These are phyloP conservation scores for Colletotrichum sp. DNA, from an alignment of 2,329 filamentous ascomycete genomes.

Conservation along the genomic window DNA sequence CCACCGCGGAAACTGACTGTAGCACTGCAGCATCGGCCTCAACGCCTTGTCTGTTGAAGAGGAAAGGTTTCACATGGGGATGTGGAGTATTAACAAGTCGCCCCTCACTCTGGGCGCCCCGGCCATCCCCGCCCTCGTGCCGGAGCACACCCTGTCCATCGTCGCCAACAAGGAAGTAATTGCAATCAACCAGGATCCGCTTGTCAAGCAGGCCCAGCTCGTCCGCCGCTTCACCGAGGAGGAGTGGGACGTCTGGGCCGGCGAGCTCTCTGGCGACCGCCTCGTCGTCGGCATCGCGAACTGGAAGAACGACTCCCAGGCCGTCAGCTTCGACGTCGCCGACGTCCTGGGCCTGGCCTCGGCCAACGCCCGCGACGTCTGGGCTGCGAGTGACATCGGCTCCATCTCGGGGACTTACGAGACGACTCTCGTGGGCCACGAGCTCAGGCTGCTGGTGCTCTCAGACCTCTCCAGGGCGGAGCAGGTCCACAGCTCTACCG, in stretches of 20 bases:
- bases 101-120: constrained; percentile 52
- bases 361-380: constrained; percentile 43
- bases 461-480: constrained; percentile 31
- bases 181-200: constrained; percentile 60
- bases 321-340: constrained; percentile 44
- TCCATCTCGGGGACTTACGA: constrained; percentile 33
- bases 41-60: constrained; percentile 47
- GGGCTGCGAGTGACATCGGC: constrained; percentile 37
- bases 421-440: constrained; percentile 38
- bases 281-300: constrained; percentile 52
- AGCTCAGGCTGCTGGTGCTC: constrained; percentile 42
- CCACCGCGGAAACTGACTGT: not conserved
- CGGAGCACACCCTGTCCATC: constrained; percentile 42
- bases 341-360: constrained; percentile 38
- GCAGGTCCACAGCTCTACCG: constrained; percentile 28
- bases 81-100: constrained; percentile 58
- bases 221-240: constrained; percentile 50
- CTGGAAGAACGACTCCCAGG: constrained; percentile 49
- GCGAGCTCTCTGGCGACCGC: constrained; percentile 45
- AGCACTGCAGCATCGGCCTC: constrained; percentile 45
- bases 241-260: constrained; percentile 56
- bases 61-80: constrained; percentile 55
- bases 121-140: constrained; percentile 40
- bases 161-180: constrained; percentile 58
- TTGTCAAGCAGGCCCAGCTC: constrained; percentile 56